phyloP scores from a whole-genome alignment of 257 asterid genomes.

The Solanum dulcamara region DNA sequence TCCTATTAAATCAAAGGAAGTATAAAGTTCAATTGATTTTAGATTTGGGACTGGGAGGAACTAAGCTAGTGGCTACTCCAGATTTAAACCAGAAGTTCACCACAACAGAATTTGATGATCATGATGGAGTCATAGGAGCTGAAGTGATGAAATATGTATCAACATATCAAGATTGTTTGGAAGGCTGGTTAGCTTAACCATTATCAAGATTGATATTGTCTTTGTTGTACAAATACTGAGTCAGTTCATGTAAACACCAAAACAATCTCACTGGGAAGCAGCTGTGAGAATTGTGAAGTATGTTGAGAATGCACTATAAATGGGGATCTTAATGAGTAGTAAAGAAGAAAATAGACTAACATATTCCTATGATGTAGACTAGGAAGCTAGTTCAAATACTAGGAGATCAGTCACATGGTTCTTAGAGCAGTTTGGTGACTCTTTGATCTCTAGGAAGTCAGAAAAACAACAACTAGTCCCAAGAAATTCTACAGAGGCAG shows the following conservation, averaged over 20 bases:
- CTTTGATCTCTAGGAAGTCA: not conserved
- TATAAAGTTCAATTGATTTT: too few species aligned
- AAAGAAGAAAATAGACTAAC: not conserved
- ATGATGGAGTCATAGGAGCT: not conserved
- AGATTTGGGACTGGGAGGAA: too few species aligned
- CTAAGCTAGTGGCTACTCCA: not conserved
- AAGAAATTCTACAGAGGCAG: too few species aligned
- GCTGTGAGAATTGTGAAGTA: not conserved
- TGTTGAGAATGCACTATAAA: not conserved
- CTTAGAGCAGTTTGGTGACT: not conserved
- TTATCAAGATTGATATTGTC: too few species aligned
- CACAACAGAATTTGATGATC: not conserved
- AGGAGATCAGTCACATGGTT: not conserved
- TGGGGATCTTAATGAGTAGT: not conserved
- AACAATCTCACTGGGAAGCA: not conserved
- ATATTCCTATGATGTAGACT: not conserved
- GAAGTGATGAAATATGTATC: not conserved
- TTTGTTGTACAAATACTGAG: too few species aligned
- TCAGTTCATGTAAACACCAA: not conserved
- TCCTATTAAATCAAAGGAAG: too few species aligned
- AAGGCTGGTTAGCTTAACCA: not conserved
- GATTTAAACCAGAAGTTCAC: not conserved
- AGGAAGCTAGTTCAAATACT: not conserved
- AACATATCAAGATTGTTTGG: not conserved
- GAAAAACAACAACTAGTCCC: not conserved